A percentile compares a stretch with the other conserved stretches of the same genome.
Evolutionary conservation across 192 early-diverging fungal species (phyloP).

Genomic region (Chytriomyces sp.): DNA sequence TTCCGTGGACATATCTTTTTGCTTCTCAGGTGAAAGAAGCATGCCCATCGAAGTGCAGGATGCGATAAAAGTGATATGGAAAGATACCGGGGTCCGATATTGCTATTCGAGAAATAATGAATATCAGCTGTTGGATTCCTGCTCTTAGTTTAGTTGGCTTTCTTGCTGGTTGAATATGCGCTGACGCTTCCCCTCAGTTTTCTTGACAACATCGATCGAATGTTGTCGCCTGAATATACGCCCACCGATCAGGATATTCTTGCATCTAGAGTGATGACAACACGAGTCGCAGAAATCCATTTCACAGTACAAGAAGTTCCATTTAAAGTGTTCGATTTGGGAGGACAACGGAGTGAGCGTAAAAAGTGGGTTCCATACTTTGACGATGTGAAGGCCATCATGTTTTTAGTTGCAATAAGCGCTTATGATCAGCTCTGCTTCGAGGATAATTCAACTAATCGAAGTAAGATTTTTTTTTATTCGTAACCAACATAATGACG

Average conservation of each 20-base stretch:
- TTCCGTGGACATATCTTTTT: too few relatives aligned
- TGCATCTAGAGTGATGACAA: slow-evolving; percentile 64
- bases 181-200: too few relatives aligned
- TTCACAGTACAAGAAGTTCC: slow-evolving; percentile 56
- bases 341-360: slow-evolving; percentile 65
- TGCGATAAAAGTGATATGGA: slow-evolving; percentile 36
- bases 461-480: slow-evolving; percentile 33
- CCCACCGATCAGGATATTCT: slow-evolving; percentile 72
- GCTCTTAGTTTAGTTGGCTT: slow-evolving; percentile 34
- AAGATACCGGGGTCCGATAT: slow-evolving; percentile 37
- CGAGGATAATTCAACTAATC: slow-evolving; percentile 56
- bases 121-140: slow-evolving; percentile 49
- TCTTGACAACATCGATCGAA: slow-evolving; percentile 46
- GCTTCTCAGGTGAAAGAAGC: too few relatives aligned
- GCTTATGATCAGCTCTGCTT: slow-evolving; percentile 58
- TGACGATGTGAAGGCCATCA: slow-evolving; percentile 62
- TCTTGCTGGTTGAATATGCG: not conserved
- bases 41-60: too few relatives aligned
- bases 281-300: slow-evolving; percentile 63
- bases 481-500: too few relatives aligned
- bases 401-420: slow-evolving; percentile 61
- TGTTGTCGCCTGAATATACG: slow-evolving; percentile 50
- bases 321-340: slow-evolving; percentile 63
- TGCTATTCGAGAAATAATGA: slow-evolving; percentile 39
- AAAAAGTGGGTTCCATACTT: too few relatives aligned